These are phyloP conservation scores for Aquilaria yunnanensis DNA, from an alignment of 345 rosid species.

Conservation along the genomic window DNA sequence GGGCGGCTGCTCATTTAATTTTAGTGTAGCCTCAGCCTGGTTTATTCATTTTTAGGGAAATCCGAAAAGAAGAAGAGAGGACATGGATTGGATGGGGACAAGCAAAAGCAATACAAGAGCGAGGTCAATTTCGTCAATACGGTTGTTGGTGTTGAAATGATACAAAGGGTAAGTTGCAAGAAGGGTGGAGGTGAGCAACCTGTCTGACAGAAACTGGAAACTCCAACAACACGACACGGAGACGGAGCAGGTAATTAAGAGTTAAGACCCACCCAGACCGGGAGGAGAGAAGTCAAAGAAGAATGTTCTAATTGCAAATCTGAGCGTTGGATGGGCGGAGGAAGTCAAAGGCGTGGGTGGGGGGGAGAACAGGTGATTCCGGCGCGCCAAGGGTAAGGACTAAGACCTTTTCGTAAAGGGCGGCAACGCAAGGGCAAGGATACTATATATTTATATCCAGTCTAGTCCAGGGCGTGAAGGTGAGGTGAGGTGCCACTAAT, in stretches of 20 bases:
- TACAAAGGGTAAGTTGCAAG: not conserved
- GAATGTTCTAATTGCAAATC: too few species aligned
- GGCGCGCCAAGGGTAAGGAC: not conserved
- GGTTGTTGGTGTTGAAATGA: not conserved
- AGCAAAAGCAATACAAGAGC: not conserved
- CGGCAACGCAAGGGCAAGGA: slow-evolving; percentile 1
- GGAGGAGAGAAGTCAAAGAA: too few species aligned
- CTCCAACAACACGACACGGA: too few species aligned
- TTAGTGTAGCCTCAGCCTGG: too few species aligned
- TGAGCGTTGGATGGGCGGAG: not conserved
- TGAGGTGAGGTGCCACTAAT: slow-evolving; percentile 4
- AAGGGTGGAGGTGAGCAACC: not conserved
- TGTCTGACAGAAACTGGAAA: not conserved
- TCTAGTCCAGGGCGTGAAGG: not conserved
- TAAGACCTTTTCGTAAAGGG: slow-evolving; percentile 9
- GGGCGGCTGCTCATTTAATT: too few species aligned
- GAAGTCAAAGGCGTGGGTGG: slow-evolving; percentile 11
- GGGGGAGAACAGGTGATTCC: slow-evolving; percentile 11
- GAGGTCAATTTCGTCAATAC: not conserved
- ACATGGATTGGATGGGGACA: too few species aligned
- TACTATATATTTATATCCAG: too few species aligned
- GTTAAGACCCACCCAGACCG: too few species aligned
- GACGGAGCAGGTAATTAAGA: too few species aligned
- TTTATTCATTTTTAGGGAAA: not conserved
- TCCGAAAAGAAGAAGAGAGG: not conserved